phyloP scores from a whole-genome alignment of 2,329 filamentous ascomycete genomes.

The Xylariaceae sp. region DNA sequence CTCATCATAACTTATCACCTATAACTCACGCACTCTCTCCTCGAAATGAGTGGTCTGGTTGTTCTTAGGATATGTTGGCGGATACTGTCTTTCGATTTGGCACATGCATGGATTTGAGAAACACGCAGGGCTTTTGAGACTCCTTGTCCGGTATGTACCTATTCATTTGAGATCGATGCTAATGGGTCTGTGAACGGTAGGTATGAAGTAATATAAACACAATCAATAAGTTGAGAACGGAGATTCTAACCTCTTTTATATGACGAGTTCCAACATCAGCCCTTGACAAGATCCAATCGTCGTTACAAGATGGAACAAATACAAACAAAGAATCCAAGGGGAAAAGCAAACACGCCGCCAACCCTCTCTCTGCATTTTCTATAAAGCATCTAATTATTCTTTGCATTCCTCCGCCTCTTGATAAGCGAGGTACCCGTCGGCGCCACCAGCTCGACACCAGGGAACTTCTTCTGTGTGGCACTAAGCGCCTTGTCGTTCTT shows the following conservation, averaged over 20 bases:
- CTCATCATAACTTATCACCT: background rate
- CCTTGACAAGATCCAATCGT: too few relatives aligned
- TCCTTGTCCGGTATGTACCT: background rate
- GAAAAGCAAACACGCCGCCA: background rate
- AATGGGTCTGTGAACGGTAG: background rate
- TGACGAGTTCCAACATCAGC: too few relatives aligned
- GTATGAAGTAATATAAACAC: background rate
- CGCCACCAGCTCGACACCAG: background rate
- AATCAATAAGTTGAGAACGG: background rate
- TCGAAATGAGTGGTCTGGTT: background rate
- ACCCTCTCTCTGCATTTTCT: background rate
- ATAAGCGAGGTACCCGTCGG: constrained; percentile 10
- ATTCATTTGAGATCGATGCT: background rate
- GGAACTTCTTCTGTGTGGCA: background rate
- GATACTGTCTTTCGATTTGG: too few relatives aligned
- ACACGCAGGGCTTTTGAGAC: too few relatives aligned
- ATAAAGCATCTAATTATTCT: background rate
- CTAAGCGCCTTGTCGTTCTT: background rate
- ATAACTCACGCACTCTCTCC: too few relatives aligned
- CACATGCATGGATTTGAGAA: too few relatives aligned
- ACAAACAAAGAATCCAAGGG: too few relatives aligned
- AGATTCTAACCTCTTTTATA: too few relatives aligned
- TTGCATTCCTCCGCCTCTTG: background rate
- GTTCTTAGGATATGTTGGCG: background rate
- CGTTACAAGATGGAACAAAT: too few relatives aligned